Evolutionary conservation across 768 basidiomycete species (phyloP), one percentile per base, ranked within the genome.

Genomic region (Podaxis sp.): DNA sequence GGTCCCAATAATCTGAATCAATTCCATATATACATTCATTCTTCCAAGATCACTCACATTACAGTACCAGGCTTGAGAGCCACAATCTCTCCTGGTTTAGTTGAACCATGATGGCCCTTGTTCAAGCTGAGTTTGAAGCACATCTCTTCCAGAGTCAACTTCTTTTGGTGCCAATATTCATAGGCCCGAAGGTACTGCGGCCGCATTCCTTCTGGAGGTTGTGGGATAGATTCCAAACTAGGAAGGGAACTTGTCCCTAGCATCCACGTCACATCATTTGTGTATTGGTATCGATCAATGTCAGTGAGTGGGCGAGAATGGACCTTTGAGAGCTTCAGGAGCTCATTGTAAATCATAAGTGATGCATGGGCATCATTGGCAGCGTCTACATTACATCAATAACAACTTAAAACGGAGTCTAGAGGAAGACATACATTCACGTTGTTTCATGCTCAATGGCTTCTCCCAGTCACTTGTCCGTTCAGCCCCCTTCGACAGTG

Each of bases 291-390:
- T 28, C 61, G 42, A 8, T 63, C 60, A 38, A 65, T 38, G 3
- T 60, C 51, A 19, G 67, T 64, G 13, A 73, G 65, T 54, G 56
- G 28, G 17, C 68, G 63, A 2, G 58, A 64, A 24, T 69, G 63
- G 54, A 69, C 48, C 15, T 67, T 36, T 0, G 74, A 70, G n/a
- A 75, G 58, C 1, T 68, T 68, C 3, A 73, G 56, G 19, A 79
- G 69, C 12, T 64, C 68, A 4, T 68, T 54, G 40, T 73, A 76
- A 8, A 76, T 71, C 67, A 71, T 70, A 13, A 76, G 42, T 0
- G 72, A 67, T 33, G 71, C 72, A 63, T 78, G 77, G 13, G 71
- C 76, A 63, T 79, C 78, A 59, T 77, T 76, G 7, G 77, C 76
- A 4, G 77, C 76, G 66, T 79, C 78, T 79, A 39, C 22, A 28